Evolutionary conservation across 352 stramenopile species (phyloP), one percentile per base, ranked within the genome.

Genomic region (Phytophthora rubi): DNA sequence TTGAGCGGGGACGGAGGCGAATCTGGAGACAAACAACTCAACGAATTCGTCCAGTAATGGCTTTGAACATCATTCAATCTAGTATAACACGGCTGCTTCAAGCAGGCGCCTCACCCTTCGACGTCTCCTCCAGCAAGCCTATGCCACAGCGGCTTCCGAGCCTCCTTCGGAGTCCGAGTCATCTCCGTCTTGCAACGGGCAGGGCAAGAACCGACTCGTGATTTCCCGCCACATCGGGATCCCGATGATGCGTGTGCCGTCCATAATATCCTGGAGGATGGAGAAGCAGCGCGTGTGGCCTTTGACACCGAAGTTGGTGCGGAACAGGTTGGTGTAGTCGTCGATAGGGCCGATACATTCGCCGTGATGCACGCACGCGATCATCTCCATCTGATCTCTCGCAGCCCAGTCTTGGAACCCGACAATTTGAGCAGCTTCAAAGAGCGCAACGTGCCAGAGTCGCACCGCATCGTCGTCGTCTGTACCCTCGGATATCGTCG

Each of bases 211-310:
- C 6, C 66, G 52, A 15, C 56, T 54, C 13, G 77, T 82, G 47
- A 86, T 79, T 8, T 74, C 47, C 13, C 74, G 76, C 80, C 77
- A 88, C 12, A 58, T 53, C 3, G 82, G 77, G 23, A 88, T 70
- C 9, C 70, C 79, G 42, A 86, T 86, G 8, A 86, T 54, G 12
- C 67, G 77, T 2, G 68, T 63, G 16, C 79, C 80, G 7, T 15
- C 42, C 15, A 62, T 52, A 18, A 88, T 47, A 26, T 80, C 61
- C n/a, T 81, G 26, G 6, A 89, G 35, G 30, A 86, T 59, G 35
- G 71, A 72, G 62, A 75, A 87, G 62, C 83, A 91, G 0, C 77
- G 75, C 30, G 83, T 71, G 53, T 86, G 77, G 26, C 77, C 79
- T 5, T 70, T 62, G 26, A 80, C 70, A 21, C 60, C 55, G 44